Evolutionary conservation across 768 basidiomycete genomes (phyloP), one percentile per base, ranked within the genome.

Genomic region (Tylopilus cervinicoccineus): DNA sequence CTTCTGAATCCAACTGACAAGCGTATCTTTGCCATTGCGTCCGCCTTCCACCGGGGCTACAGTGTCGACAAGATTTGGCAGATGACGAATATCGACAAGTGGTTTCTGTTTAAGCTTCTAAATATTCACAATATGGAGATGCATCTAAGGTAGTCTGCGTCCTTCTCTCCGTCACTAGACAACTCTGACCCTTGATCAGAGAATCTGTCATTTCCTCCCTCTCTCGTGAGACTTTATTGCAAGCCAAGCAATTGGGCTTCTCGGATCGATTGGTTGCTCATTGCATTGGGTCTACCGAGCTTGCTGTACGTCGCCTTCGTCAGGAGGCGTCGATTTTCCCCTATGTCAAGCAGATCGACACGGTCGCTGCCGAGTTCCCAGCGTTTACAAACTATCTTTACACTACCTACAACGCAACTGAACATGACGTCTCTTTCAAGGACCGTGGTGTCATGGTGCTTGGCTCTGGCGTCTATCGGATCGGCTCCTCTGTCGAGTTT

Each of bases 381-480:
- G 93, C 94, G 1, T 92, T 86, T 75, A 98, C 96, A 47, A 99
- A 99, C 74, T 98, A 98, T 69, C 84, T 99, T 38, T 98, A 99
- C 72, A 96, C 88, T 36, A 96, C 94, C 0, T 98, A 98, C 75
- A 97, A 95, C 60, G 95, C 88, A n/a, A 72, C 85, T 53, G 92
- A 95, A 64, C 92, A 98, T 65, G 95, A 97, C 65, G 70, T 98
- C 57, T 66, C 73, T 6, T 99, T 99, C 72, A 69, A 83, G 42
- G 96, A 99, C 63, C 79, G 86, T 48, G 96, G 95, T 54, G 85
- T 98, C 52, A 95, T 98, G 81, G 96, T 98, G 4, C 78, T 98
- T 34, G 96, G 96, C 27, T 98, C 95, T 13, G 96, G 96, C 49
- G 95, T 97, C 3, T 99, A 99, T 70, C 86, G 96, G 45, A 99